Conservation (phyloP, 2,329 filamentous ascomycete genomes). For the Fusarium sacchari region DNA sequence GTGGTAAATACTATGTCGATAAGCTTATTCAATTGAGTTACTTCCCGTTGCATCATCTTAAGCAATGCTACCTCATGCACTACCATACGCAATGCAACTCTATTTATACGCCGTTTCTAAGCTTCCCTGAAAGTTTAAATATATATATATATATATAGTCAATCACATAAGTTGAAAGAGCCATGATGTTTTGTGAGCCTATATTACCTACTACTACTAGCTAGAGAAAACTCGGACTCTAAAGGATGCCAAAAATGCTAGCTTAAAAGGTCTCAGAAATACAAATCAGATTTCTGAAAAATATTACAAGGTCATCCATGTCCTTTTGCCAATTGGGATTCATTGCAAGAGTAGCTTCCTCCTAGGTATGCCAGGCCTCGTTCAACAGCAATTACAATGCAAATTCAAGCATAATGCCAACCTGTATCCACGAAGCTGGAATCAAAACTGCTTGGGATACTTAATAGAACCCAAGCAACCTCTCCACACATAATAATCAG, state of each 20-base stretch:
- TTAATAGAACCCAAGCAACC: too few species aligned
- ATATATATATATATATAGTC: fast-evolving
- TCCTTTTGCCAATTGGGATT: too few species aligned
- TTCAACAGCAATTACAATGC: too few species aligned
- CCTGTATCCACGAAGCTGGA: too few species aligned
- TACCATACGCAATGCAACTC: neutral
- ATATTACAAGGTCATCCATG: too few species aligned
- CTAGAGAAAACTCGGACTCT: too few species aligned
- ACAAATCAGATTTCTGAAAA: fast-evolving
- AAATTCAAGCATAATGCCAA: too few species aligned
- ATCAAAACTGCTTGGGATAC: too few species aligned
- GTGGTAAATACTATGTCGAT: fast-evolving
- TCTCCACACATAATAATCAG: too few species aligned
- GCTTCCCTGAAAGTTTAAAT: neutral
- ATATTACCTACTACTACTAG: too few species aligned
- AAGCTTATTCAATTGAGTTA: neutral
- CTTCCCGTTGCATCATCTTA: neutral
- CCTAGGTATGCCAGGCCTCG: too few species aligned
- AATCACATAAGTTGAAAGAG: neutral
- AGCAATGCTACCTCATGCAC: neutral
- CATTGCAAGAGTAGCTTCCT: too few species aligned
- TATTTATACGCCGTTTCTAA: fast-evolving
- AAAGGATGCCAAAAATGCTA: neutral
- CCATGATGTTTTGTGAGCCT: neutral
- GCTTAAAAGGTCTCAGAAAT: fast-evolving